Evolutionary conservation across 2,329 filamentous ascomycete species (phyloP), one percentile per base, ranked within the genome.

Genomic region (Cryphonectria parasitica): DNA sequence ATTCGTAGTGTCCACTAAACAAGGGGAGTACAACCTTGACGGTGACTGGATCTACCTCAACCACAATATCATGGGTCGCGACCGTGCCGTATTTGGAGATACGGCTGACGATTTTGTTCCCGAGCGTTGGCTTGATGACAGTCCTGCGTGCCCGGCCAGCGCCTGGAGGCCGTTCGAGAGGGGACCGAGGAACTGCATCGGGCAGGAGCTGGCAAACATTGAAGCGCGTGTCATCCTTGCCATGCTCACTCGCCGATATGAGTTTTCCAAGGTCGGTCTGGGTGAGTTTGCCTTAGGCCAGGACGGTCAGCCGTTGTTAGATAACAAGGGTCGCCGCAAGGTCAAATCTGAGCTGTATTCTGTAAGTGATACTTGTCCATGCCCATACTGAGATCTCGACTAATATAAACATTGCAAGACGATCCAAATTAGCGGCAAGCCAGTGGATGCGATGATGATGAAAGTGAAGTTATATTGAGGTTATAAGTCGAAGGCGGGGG

Each of bases 131-230:
- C 64, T 70, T 52, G 49, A 52, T 19, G 49, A 34, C 80, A 82
- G 56, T 75, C 78, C 41, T 17, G 28, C 25, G 79, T 82, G 75
- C 72, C 76, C 77, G 31, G 71, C 76, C 5, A 80, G 81, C 62
- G 86, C 86, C 1, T 89, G 83, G 81, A 78, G 86, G 17, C 81
- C 85, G 0, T 89, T 88, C 74, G 84, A 86, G 72, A 81, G 83
- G 34, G 86, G 86, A 0, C 82, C 82, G 3, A 75, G 87, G 15
- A 86, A 83, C 66, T 89, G 87, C 74, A 83, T 89, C 49, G 87
- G 87, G 0, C 84, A 87, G 75, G 84, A 86, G 71, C 77, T 89
- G 41, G 87, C 85, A 0, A 84, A 76, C 49, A 75, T 79, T 52
- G 78, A 79, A 70, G 75, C 75, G 6, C 73, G 77, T 6, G 74